Conservation (phyloP, 2,329 filamentous ascomycete genomes). For the Aspergillus felis region DNA sequence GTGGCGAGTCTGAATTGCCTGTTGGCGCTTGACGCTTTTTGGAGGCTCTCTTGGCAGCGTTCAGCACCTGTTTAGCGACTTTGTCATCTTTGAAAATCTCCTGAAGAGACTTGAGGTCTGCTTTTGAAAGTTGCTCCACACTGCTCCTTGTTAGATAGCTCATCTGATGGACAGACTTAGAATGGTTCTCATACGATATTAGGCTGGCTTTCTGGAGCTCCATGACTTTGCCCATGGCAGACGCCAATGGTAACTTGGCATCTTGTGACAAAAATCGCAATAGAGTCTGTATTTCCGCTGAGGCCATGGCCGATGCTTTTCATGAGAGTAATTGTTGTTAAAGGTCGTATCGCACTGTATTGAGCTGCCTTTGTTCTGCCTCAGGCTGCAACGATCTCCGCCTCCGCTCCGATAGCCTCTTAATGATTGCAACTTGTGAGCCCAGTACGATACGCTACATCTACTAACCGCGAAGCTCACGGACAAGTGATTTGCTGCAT, state of each 20-base stretch:
- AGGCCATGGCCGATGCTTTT: conserved; percentile 15
- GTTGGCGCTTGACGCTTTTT: conserved; percentile 51
- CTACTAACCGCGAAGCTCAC: background rate
- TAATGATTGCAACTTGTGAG: background rate
- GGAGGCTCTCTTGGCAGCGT: conserved; percentile 53
- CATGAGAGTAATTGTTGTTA: conserved; percentile 3
- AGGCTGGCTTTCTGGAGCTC: conserved; percentile 51
- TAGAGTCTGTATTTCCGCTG: conserved; percentile 38
- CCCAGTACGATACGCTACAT: background rate
- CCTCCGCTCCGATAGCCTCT: conserved; percentile 13
- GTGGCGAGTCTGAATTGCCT: conserved; percentile 28
- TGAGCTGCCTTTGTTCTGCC: conserved; percentile 2
- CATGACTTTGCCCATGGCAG: conserved; percentile 53
- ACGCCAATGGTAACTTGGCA: conserved; percentile 52
- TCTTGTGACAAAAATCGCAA: conserved; percentile 58
- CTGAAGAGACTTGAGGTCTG: conserved; percentile 42
- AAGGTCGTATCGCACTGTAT: background rate
- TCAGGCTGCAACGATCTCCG: conserved; percentile 14
- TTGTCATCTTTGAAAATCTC: conserved; percentile 51
- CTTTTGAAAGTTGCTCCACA: conserved; percentile 47
- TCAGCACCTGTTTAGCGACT: conserved; percentile 52
- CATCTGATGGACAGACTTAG: background rate
- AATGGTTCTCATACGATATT: conserved; percentile 27
- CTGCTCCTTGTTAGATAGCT: conserved; percentile 10
- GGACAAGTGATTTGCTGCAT: conserved; percentile 16